phyloP scores from a whole-genome alignment of 371 early-diverging fungal species.

The Dipsacomyces acuminosporus region DNA sequence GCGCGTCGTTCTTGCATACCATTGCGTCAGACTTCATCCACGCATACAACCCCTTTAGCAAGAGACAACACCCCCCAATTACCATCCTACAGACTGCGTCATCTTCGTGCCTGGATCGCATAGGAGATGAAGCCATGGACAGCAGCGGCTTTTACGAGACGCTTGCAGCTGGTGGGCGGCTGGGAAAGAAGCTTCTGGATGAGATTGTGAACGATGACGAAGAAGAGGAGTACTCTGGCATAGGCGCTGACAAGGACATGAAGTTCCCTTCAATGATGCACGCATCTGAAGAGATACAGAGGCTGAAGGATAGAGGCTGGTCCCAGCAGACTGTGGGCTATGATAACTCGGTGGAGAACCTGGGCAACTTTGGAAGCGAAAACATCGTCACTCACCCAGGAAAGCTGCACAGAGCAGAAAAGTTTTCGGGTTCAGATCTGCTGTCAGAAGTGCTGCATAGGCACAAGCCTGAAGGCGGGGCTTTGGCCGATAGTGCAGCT shows the following conservation, averaged over 20 bases:
- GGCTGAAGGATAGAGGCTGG: constrained; percentile 8
- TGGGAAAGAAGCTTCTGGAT: constrained; percentile 22
- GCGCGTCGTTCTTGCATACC: constrained; percentile 4
- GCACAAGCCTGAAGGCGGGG: too few relatives aligned
- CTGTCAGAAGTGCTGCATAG: too few relatives aligned
- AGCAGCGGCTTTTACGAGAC: constrained; percentile 10
- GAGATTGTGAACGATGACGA: neutral
- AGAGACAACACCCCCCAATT: constrained; percentile 17
- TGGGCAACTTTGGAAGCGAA: constrained; percentile 9
- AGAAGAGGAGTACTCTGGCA: constrained; percentile 27
- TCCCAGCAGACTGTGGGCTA: constrained; percentile 4
- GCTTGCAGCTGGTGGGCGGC: constrained; percentile 15
- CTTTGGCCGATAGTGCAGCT: too few relatives aligned
- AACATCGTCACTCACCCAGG: constrained; percentile 2
- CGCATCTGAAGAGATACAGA: constrained; percentile 30
- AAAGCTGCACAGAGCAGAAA: constrained; percentile 1
- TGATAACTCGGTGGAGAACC: constrained; percentile 15
- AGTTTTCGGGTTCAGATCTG: constrained; percentile 4
- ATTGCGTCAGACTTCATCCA: constrained; percentile 19
- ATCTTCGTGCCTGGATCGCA: constrained; percentile 35
- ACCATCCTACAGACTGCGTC: constrained; percentile 41
- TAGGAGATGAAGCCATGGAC: constrained; percentile 22
- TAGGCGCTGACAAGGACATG: constrained; percentile 11
- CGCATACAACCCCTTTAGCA: constrained; percentile 28
- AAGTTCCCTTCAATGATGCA: constrained; percentile 29